Conservation (phyloP, 2,329 filamentous ascomycete species). For the Clarireedia paspali region DNA sequence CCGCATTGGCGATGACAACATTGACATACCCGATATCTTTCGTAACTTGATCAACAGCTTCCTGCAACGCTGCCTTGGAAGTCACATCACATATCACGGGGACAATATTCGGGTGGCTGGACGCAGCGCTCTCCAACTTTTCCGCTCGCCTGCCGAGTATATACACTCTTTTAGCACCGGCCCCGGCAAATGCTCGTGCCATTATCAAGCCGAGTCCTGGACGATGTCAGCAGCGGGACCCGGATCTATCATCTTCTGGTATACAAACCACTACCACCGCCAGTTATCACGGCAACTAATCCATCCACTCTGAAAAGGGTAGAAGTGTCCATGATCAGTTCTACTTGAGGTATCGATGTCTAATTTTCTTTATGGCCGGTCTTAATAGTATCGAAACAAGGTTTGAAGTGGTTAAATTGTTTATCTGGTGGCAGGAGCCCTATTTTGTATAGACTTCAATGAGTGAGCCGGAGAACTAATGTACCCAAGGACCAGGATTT, state of each 20-base stretch:
- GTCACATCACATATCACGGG: neutral
- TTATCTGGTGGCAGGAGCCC: neutral
- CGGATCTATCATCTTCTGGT: neutral
- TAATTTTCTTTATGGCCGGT: neutral
- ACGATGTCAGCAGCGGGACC: slow-evolving; percentile 29
- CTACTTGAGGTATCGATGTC: neutral
- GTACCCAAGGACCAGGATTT: neutral
- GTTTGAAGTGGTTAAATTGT: neutral
- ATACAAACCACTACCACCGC: slow-evolving; percentile 43
- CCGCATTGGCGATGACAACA: neutral
- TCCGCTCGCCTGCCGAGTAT: slow-evolving; percentile 45
- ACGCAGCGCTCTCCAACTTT: slow-evolving; percentile 39
- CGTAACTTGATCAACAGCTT: neutral
- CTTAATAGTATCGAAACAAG: neutral
- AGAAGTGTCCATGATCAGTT: neutral
- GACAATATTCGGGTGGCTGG: neutral
- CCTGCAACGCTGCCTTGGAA: neutral
- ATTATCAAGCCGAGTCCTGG: slow-evolving; percentile 46
- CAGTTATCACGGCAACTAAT: slow-evolving; percentile 50
- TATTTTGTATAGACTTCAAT: neutral
- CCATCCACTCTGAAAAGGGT: slow-evolving; percentile 49
- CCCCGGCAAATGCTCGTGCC: slow-evolving; percentile 42
- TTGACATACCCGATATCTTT: neutral
- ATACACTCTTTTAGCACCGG: slow-evolving; percentile 49
- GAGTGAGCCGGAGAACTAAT: neutral